Evolutionary conservation across 768 basidiomycete genomes (phyloP), one percentile per base, ranked within the genome.

Genomic region (Sutorius australiensis): DNA sequence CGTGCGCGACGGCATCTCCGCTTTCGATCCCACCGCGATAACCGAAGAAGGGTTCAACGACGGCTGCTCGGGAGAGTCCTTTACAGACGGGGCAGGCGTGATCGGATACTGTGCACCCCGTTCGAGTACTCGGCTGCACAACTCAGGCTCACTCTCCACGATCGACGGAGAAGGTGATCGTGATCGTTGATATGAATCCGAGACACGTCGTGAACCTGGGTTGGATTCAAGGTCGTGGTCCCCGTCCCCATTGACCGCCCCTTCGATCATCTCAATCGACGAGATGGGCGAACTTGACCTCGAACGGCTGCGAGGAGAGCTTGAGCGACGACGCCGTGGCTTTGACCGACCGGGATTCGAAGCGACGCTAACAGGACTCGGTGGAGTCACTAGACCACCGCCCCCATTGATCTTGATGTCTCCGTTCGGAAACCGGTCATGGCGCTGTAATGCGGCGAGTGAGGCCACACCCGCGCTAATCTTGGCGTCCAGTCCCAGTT

Each of bases 301-400:
- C 55, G 69, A 73, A 47, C 65, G 75, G 54, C 61, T 75, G 46
- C 66, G 72, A 7, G 73, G 70, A 3, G 75, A 69, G 49, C 79
- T 73, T 51, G 75, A 69, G 36, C 78, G 67, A 40, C 80, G 69
- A n/a, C 77, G 66, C 46, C 77, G 71, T 57, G 68, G 57, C 41
- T 66, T 72, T 21, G 70, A 71, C 13, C 67, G 69, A 16, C 68
- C 65, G 2, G 84, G 83, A 63, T 88, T 87, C 9, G 83, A 79
- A 3, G 81, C 82, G 19, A 86, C 74, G 57, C 84, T 87, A 14
- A 87, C 75, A 11, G 89, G 89, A 66, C 86, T 88, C 0, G 87
- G 87, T 1, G 88, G 88, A 0, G 87, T 87, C 10, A 85, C 87
- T 28, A 89, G 70, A 1, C 86, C 86, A 10, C 78, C 74, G 19